Conservation (phyloP, 345 rosid genomes). For the Hibiscus tridactylites region DNA sequence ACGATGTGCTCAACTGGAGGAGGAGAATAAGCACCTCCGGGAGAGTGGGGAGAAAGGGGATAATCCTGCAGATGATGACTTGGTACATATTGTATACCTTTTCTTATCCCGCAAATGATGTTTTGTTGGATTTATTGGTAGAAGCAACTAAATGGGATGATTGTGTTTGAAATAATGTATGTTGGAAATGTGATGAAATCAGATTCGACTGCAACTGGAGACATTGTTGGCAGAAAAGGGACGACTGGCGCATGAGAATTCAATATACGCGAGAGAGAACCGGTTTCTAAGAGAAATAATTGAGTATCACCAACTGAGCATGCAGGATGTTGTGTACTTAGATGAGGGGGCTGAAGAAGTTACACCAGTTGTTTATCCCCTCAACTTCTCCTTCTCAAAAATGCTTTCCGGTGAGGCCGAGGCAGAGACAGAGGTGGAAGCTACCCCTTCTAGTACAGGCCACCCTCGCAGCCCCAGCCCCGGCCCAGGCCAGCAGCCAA, state of each 20-base stretch:
- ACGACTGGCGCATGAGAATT: conserved; percentile 83
- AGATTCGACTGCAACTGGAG: conserved; percentile 97
- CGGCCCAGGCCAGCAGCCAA: background rate
- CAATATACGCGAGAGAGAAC: conserved; percentile 78
- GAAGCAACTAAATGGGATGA: background rate
- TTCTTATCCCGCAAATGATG: conserved; percentile 69
- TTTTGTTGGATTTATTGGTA: conserved; percentile 14
- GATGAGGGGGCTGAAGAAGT: conserved; percentile 87
- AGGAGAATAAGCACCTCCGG: conserved; percentile 78
- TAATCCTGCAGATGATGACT: conserved; percentile 80
- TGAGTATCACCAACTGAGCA: conserved; percentile 88
- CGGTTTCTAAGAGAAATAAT: conserved; percentile 89
- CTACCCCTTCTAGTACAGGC: background rate
- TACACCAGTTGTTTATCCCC: conserved; percentile 52
- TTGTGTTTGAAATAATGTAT: background rate
- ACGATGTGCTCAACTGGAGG: conserved; percentile 84
- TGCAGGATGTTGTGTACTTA: conserved; percentile 92
- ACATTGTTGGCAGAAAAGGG: conserved; percentile 94
- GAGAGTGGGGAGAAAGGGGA: conserved; percentile 78
- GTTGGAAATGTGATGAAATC: conserved; percentile 9
- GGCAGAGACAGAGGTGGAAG: background rate
- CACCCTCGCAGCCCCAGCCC: no score
- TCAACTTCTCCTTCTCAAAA: conserved; percentile 21
- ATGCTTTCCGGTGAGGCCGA: conserved; percentile 32
- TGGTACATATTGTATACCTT: conserved; percentile 34